Base-by-base conservation (phyloP, 345 rosid species). In the Brassica juncea region DNA sequence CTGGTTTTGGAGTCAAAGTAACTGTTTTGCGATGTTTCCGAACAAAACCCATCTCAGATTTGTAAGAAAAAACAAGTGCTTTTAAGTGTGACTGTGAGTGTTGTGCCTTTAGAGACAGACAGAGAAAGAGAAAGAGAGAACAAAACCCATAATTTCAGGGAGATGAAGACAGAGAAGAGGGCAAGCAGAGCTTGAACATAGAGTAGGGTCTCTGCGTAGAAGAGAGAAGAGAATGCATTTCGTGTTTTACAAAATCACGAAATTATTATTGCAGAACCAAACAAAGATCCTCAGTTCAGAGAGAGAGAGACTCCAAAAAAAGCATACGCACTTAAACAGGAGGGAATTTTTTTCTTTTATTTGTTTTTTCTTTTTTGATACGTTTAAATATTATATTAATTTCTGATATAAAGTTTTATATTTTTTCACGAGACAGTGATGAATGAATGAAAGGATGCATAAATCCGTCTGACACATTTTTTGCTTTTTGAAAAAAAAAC, bases 361-460 rank as follows among this genome's bases (percentile, higher is more conserved):
- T 23, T 23, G 25, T 0, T 2, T 3, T 16, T 5, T 5, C 27
- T 25, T 55, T 68, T 68, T 60, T 32, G 12, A 23, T 59, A 10
- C 25, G 14, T 59, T 3, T 5, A n/a, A 61, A 68, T 25, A 34
- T 15, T 37, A 25, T 16, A 32, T 67, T 34, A 73, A 68, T 82
- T 68, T 81, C 42, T 64, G 72, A 80, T 58, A 67, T 37, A 80
- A 78, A 80, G 71, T 71, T 65, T 70, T 21, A 5, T 54, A 68
- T 61, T 84, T 70, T 84, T 84, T 92, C 95, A 93, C 97, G 94
- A 84, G 91, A 87, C 85, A 86, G 77, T 73, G 82, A 80, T 80
- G 83, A 70, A 59, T 57, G 83, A 87, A 81, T 84, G 85, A 81
- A 87, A 79, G 74, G 74, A 78, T 81, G 87, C 89, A 74, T 70